Conservation (phyloP, 495 filamentous ascomycete species). For the Daldinia grandis region DNA sequence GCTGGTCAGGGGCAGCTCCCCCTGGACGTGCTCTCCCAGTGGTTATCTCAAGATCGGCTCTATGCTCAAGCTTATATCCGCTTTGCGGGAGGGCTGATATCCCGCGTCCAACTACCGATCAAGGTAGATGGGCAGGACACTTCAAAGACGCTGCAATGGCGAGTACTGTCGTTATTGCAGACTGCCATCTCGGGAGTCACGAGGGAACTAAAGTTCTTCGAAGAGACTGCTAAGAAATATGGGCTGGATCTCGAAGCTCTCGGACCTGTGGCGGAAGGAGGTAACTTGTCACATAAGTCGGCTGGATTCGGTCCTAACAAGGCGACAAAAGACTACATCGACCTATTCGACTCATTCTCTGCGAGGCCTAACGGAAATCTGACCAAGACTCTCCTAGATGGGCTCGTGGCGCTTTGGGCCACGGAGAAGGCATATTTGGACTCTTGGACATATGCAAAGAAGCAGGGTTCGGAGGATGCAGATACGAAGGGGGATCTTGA, state of each 20-base stretch:
- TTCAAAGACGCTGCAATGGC: conserved; percentile 53
- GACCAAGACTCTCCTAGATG: conserved; percentile 61
- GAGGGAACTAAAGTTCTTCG: conserved; percentile 74
- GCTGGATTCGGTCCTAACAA: conserved; percentile 42
- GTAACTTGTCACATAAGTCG: conserved; percentile 26
- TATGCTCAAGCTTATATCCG: conserved; percentile 78
- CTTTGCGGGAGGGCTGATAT: conserved; percentile 72
- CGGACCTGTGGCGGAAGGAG: conserved; percentile 42
- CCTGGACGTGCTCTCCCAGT: conserved; percentile 65
- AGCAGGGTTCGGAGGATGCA: conserved; percentile 16
- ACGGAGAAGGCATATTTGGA: conserved; percentile 72
- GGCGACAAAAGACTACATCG: conserved; percentile 45
- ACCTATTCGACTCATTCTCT: conserved; percentile 47
- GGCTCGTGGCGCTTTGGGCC: conserved; percentile 75
- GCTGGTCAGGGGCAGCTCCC: conserved; percentile 71
- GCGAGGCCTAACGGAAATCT: conserved; percentile 22
- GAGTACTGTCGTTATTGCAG: conserved; percentile 69
- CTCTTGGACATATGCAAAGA: conserved; percentile 66
- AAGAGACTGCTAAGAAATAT: conserved; percentile 69
- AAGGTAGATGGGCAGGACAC: conserved; percentile 42
- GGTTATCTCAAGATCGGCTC: conserved; percentile 79
- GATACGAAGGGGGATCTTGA: conserved; percentile 57
- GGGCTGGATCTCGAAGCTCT: conserved; percentile 61
- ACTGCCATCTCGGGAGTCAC: conserved; percentile 69
- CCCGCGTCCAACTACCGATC: conserved; percentile 66